These are phyloP conservation scores for Haplographium delicatum DNA, from an alignment of 495 filamentous ascomycete genomes.

Conservation along the genomic window DNA sequence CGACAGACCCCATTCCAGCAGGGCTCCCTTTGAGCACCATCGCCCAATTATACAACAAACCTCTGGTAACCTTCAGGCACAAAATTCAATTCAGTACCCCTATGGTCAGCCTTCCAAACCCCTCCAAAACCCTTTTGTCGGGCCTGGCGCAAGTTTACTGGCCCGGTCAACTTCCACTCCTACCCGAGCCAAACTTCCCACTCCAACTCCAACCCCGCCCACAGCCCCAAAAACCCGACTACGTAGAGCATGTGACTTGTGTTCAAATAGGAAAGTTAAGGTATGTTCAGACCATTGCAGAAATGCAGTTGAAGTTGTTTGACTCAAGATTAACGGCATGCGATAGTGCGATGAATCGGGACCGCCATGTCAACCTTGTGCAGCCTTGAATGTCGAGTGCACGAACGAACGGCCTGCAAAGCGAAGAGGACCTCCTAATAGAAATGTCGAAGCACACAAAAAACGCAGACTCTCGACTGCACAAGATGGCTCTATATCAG, in stretches of 20 bases:
- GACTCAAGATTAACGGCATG: not conserved
- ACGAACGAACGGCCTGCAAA: constrained; percentile 75
- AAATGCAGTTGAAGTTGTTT: not conserved
- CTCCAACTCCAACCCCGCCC: no score
- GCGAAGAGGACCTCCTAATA: constrained; percentile 79
- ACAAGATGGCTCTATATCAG: not conserved
- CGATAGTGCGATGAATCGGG: constrained; percentile 72
- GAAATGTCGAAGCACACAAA: constrained; percentile 57
- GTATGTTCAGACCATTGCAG: constrained; percentile 34
- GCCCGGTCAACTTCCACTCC: not conserved
- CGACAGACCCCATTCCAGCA: no score
- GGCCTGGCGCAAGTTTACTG: no score
- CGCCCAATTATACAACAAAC: no score
- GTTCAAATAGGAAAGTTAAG: constrained; percentile 82
- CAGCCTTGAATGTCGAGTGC: constrained; percentile 73
- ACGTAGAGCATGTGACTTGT: constrained; percentile 79
- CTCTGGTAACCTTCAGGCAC: no score
- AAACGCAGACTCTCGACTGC: constrained; percentile 53
- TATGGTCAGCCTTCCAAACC: no score
- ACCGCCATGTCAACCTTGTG: constrained; percentile 76
- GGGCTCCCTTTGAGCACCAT: no score
- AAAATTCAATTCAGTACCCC: no score
- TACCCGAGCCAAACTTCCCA: not conserved
- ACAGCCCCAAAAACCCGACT: no score
- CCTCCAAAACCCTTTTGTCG: no score